phyloP scores from a whole-genome alignment of 306 rosid genomes.

The Cucurbita ficifolia region DNA sequence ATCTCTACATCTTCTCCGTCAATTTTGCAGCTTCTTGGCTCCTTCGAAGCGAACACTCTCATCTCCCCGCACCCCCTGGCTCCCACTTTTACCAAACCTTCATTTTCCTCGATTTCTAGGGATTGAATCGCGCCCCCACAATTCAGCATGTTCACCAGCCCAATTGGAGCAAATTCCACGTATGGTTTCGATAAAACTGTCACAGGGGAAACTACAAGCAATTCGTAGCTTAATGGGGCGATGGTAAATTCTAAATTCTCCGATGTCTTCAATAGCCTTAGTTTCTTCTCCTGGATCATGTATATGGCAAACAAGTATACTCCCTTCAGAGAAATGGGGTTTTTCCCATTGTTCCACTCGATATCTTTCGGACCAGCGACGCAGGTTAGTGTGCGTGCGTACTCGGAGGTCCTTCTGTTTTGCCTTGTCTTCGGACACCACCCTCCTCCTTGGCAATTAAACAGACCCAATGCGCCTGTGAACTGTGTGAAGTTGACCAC shows the following conservation, averaged over 20 bases:
- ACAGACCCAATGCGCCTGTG: constrained; percentile 46
- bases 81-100: constrained; percentile 22
- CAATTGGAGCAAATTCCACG: constrained; percentile 48
- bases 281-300: constrained; percentile 25
- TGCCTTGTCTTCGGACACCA: constrained; percentile 44
- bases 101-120: constrained; percentile 23
- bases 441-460: constrained; percentile 83
- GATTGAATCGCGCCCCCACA: constrained; percentile 46
- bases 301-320: constrained; percentile 37
- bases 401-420: constrained; percentile 34
- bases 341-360: constrained; percentile 40
- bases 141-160: constrained; percentile 60
- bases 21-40: constrained; percentile 33
- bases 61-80: constrained; percentile 44
- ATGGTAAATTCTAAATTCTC: constrained; percentile 37
- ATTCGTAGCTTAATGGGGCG: constrained; percentile 42
- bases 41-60: constrained; percentile 38
- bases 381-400: constrained; percentile 26
- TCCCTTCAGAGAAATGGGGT: constrained; percentile 25
- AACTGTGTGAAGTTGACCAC: constrained; percentile 22
- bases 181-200: constrained; percentile 7
- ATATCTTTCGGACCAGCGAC: constrained; percentile 39
- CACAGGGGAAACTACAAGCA: constrained; percentile 38
- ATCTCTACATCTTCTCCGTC: constrained; percentile 31
- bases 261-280: constrained; percentile 31